Evolutionary conservation across 352 stramenopile species (phyloP).

Genomic region (Phytophthora europaea): DNA sequence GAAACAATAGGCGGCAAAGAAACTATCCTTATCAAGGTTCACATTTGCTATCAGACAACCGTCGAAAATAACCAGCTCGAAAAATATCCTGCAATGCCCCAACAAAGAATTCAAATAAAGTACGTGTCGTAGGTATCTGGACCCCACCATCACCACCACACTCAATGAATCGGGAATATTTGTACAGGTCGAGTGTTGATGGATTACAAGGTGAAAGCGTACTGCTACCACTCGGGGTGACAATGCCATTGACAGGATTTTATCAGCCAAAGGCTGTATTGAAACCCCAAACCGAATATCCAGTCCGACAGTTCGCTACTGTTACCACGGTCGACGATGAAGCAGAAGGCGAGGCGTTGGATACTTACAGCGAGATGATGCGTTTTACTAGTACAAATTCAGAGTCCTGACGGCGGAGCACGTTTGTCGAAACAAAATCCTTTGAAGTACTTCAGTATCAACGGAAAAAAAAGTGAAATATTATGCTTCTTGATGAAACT

Average conservation of each 20-base stretch:
- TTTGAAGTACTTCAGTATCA: not conserved
- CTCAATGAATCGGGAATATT: not conserved
- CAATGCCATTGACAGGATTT: constrained; percentile 7
- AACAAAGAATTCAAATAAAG: not conserved
- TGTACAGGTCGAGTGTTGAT: constrained; percentile 14
- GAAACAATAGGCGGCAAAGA: not conserved
- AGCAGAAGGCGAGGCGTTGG: constrained; percentile 5
- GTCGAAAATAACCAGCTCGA: not conserved
- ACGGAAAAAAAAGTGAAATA: not conserved
- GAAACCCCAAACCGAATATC: constrained; percentile 3
- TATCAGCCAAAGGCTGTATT: not conserved
- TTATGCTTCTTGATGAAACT: constrained; percentile 17
- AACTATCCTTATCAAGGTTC: not conserved
- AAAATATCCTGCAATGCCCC: not conserved
- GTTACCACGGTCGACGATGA: not conserved
- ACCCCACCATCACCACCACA: not conserved
- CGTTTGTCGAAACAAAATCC: not conserved
- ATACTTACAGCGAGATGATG: constrained; percentile 56
- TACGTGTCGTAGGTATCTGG: constrained; percentile 6
- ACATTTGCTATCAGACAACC: not conserved
- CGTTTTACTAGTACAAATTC: constrained; percentile 20
- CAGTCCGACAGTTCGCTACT: not conserved
- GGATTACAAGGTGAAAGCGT: constrained; percentile 47
- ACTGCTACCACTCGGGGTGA: constrained; percentile 44
- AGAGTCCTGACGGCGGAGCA: too few species aligned